Percentiles rank a stretch among this genome's conserved stretches.
Evolutionary conservation across 2,329 filamentous ascomycete genomes (phyloP).

Genomic region (Claviceps cyperi): DNA sequence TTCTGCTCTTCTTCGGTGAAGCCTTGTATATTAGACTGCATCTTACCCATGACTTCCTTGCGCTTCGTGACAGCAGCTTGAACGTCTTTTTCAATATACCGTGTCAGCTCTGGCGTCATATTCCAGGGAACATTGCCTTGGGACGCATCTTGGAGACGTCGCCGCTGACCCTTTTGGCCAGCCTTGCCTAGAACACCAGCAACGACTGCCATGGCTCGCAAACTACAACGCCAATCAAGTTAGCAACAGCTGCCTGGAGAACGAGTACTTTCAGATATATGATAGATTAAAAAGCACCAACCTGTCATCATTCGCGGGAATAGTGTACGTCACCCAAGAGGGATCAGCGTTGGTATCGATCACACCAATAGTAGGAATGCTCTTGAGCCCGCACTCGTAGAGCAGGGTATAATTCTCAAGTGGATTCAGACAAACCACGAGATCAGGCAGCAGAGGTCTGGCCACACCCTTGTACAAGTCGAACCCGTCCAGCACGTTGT

Average conservation of each 20-base stretch:
- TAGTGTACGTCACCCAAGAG: conserved; percentile 88
- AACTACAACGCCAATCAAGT: conserved; percentile 31
- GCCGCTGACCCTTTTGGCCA: conserved; percentile 59
- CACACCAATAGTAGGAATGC: conserved; percentile 85
- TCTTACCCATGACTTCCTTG: conserved; percentile 22
- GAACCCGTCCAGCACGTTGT: conserved; percentile 46
- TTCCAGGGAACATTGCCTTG: conserved; percentile 50
- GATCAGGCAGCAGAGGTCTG: conserved; percentile 63
- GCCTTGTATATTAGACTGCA: conserved; percentile 20
- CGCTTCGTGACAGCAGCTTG: conserved; percentile 17
- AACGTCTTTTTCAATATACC: conserved; percentile 23
- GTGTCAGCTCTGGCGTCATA: conserved; percentile 28
- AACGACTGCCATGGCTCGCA: conserved; percentile 69
- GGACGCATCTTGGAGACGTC: conserved; percentile 48
- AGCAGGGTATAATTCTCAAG: conserved; percentile 81
- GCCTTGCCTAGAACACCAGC: conserved; percentile 75
- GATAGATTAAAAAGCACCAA: conserved; percentile 22
- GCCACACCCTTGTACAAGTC: conserved; percentile 48
- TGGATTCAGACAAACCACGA: conserved; percentile 87
- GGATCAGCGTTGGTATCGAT: conserved; percentile 90
- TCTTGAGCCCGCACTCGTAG: conserved; percentile 78
- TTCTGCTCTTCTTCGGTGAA: conserved; percentile 25
- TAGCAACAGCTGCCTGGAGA: neutral
- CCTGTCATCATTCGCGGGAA: conserved; percentile 94
- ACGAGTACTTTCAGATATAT: too few species aligned